Conservation (phyloP, 2,329 filamentous ascomycete species). For the Paraphoma chrysanthemicola region DNA sequence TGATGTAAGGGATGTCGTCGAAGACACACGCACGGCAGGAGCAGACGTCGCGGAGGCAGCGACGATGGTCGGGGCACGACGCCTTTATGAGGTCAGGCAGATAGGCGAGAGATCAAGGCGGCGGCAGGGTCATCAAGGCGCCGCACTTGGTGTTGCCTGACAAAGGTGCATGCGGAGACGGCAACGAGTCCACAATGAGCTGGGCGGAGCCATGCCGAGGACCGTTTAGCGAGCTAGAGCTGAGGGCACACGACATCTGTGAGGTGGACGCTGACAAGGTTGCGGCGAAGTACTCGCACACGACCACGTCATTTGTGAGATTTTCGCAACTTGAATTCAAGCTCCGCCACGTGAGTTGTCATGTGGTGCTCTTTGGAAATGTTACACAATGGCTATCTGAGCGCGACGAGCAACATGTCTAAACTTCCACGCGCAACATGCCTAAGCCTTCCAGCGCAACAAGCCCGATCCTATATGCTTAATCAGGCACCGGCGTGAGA, state of each 20-base stretch:
- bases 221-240: slow-evolving; percentile 25
- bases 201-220: slow-evolving; percentile 8
- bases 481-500: not conserved
- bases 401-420: not conserved
- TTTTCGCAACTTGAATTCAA: not conserved
- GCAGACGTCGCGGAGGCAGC: slow-evolving; percentile 2
- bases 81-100: slow-evolving; percentile 18
- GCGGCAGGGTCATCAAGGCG: slow-evolving; percentile 14
- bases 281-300: slow-evolving; percentile 15
- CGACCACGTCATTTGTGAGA: slow-evolving; percentile 32
- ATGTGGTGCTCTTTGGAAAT: not conserved
- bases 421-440: not conserved
- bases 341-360: slow-evolving; percentile 15
- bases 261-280: slow-evolving; percentile 10
- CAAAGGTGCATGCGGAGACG: slow-evolving; percentile 15
- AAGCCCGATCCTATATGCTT: not conserved
- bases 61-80: slow-evolving; percentile 8
- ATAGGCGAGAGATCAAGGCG: not conserved
- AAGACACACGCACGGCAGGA: slow-evolving; percentile 7
- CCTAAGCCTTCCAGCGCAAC: not conserved
- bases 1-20: slow-evolving; percentile 9
- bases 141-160: slow-evolving; percentile 18
- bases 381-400: not conserved
- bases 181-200: slow-evolving; percentile 7
- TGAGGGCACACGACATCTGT: slow-evolving; percentile 23